Base-by-base conservation (phyloP, 2,329 filamentous ascomycete genomes). In the Chalaropsis thielavioides region DNA sequence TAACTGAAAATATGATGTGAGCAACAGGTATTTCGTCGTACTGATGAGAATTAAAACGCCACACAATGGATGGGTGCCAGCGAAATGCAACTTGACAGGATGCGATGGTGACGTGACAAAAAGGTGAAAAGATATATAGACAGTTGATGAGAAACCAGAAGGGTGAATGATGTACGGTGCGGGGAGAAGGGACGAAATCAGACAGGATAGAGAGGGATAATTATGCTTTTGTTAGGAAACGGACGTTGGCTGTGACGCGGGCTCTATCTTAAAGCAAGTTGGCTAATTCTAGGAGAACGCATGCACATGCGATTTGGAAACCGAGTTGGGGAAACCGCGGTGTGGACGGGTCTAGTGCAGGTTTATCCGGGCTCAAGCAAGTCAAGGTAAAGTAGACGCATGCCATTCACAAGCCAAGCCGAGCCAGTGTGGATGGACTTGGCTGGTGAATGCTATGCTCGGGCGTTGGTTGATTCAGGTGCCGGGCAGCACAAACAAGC, bases 291-390 rank as follows among this genome's bases (percentile, higher is more conserved):
- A 56, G 51, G 22, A 56, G 17, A 27, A 5, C 4, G 31, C 27
- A 35, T 5, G 31, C 27, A 35, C 7, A 56, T 27, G 22, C 15
- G 51, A 38, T 4, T 27, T 61, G 64, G 61, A 59, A 46, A 19
- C 61, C n/a, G 31, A 15, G 44, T 66, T 66, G 64, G 64, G 64
- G 64, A 54, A 66, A 66, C 43, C 61, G 64, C 54, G 64, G 61
- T 27, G 31, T 24, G 31, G 46, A 27, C 24, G 31, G 10, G 2
- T 24, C 13, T 7, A 31, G 17, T 56, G 49, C 24, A 27, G 49
- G 13, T 24, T 31, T 56, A 56, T 58, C 49, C 46, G 31, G 49
- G 31, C 8, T 31, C 31, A 56, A 58, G 49, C 44, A 56, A 56
- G 51, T 31, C 31, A 31, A 31, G 6, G 31, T 31, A 31, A 31